Percentiles rank a stretch among this genome's conserved stretches.
phyloP scores from a whole-genome alignment of 805 yeast genomes.

The Suhomyces xylopsoci region DNA sequence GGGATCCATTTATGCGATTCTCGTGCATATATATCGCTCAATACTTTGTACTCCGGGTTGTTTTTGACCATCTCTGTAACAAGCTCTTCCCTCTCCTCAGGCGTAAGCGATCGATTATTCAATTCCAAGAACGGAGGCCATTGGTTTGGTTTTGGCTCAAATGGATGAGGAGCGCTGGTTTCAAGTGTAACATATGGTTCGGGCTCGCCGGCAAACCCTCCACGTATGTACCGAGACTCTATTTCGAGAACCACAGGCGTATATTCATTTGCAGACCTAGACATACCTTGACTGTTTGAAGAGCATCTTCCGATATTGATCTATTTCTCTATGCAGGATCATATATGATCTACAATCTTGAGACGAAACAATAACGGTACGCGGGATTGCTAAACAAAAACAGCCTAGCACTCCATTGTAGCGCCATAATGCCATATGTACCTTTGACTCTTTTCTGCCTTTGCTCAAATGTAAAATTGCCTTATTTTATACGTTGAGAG shows the following conservation, averaged over 20 bases:
- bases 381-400: neutral
- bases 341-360: neutral
- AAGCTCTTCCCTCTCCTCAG: conserved; percentile 10
- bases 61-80: neutral
- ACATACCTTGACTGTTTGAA: neutral
- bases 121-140: conserved; percentile 20
- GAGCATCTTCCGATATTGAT: neutral
- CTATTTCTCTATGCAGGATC: neutral
- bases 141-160: neutral
- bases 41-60: neutral
- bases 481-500: too few species aligned
- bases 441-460: too few species aligned
- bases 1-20: conserved; percentile 10
- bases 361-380: neutral
- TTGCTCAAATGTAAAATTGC: too few species aligned
- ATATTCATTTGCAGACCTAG: conserved; percentile 10
- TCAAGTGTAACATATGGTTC: conserved; percentile 9
- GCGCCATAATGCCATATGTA: too few species aligned
- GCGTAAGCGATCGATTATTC: conserved; percentile 18
- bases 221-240: conserved; percentile 17
- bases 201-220: conserved; percentile 27
- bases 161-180: conserved; percentile 1
- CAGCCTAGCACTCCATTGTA: too few species aligned
- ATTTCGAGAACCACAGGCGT: conserved; percentile 17
- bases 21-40: conserved; percentile 9